These are phyloP conservation scores for Abortiporus biennis DNA, from an alignment of 1,284 basidiomycete genomes.

Conservation along the genomic window DNA sequence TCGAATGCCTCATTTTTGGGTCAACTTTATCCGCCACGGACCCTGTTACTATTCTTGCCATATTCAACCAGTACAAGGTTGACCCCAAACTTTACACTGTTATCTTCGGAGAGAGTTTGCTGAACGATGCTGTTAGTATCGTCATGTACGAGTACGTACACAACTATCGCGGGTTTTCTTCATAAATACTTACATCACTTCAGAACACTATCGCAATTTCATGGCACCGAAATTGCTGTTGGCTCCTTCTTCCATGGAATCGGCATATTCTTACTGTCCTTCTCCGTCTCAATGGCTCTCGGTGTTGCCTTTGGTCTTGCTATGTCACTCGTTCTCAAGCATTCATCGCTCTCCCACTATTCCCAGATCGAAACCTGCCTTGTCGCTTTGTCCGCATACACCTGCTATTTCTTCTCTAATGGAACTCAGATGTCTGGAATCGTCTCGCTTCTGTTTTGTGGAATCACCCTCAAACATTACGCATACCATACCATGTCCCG, in stretches of 20 bases:
- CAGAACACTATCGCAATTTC: slow-evolving; percentile 90
- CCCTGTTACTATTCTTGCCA: slow-evolving; percentile 96
- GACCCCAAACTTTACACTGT: slow-evolving; percentile 97
- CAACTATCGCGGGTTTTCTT: slow-evolving; percentile 4
- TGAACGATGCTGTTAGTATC: slow-evolving; percentile 99
- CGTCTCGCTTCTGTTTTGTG: slow-evolving; percentile 96
- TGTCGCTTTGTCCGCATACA: slow-evolving; percentile 92
- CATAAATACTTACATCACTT: background rate
- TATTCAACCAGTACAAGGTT: slow-evolving; percentile 98
- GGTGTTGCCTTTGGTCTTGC: slow-evolving; percentile 89
- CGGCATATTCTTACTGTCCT: slow-evolving; percentile 94
- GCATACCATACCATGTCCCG: slow-evolving; percentile 99
- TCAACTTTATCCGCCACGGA: slow-evolving; percentile 97
- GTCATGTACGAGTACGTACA: slow-evolving; percentile 98
- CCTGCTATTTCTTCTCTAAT: slow-evolving; percentile 98
- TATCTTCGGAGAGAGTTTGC: slow-evolving; percentile 95
- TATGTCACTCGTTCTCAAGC: slow-evolving; percentile 92
- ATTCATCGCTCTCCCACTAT: slow-evolving; percentile 84
- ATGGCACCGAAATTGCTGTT: slow-evolving; percentile 84
- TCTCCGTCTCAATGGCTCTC: slow-evolving; percentile 90
- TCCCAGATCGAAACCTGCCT: slow-evolving; percentile 94
- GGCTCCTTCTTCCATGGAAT: slow-evolving; percentile 91
- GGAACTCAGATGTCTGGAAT: slow-evolving; percentile 94
- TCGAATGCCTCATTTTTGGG: slow-evolving; percentile 95
- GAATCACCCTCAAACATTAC: slow-evolving; percentile 98